These are phyloP conservation scores for Gossypium sturtianum DNA, from an alignment of 345 rosid species.

Conservation along the genomic window DNA sequence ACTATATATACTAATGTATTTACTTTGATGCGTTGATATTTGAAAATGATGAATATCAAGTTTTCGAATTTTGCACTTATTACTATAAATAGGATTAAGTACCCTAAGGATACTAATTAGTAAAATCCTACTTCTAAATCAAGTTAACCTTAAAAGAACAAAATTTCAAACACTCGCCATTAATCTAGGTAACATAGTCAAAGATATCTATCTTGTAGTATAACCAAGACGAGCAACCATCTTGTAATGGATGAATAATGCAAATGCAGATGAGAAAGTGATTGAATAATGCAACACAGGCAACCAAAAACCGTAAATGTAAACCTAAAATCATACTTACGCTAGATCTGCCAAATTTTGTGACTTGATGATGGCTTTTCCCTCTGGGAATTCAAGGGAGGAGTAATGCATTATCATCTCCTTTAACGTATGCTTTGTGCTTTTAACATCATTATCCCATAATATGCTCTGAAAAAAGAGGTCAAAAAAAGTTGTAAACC, in stretches of 20 bases:
- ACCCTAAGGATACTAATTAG: neutral
- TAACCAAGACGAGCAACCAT: neutral
- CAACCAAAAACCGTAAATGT: neutral
- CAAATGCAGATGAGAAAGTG: neutral
- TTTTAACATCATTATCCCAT: slow-evolving; percentile 85
- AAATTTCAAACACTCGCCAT: neutral
- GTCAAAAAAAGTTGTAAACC: slow-evolving; percentile 14
- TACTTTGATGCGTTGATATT: neutral
- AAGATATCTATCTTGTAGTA: neutral
- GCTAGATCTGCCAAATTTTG: slow-evolving; percentile 67
- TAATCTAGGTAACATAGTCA: neutral
- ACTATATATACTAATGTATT: too few relatives aligned
- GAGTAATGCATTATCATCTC: slow-evolving; percentile 82
- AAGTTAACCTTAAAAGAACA: neutral
- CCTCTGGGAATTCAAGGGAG: slow-evolving; percentile 72
- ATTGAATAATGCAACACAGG: neutral
- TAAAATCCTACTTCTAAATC: neutral
- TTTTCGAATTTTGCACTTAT: neutral
- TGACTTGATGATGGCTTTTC: slow-evolving; percentile 72
- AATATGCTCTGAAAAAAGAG: slow-evolving; percentile 63
- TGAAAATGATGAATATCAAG: neutral
- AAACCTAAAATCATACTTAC: slow-evolving; percentile 38
- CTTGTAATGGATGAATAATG: neutral
- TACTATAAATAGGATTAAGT: neutral
- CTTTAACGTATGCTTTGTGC: slow-evolving; percentile 76